Evolutionary conservation across 1,284 basidiomycete genomes (phyloP).

Genomic region (Rhizopogon hawkerae): DNA sequence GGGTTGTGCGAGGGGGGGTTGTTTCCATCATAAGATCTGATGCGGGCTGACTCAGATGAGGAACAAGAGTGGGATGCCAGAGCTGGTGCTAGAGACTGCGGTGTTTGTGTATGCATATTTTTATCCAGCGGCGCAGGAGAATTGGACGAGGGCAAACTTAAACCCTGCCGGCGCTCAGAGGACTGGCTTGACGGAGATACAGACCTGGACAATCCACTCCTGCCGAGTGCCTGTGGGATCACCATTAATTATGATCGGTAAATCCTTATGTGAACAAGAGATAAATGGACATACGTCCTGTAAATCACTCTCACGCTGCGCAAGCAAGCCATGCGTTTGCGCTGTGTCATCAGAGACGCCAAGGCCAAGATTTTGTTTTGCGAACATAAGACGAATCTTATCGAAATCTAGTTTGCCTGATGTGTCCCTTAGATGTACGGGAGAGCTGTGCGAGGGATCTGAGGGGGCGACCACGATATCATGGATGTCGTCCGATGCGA

Average conservation of each 20-base stretch:
- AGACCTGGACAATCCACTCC: not conserved
- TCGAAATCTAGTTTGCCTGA: conserved; percentile 26
- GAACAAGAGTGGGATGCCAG: not conserved
- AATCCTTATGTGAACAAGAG: not conserved
- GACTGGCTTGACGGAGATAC: not conserved
- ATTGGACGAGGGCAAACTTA: not conserved
- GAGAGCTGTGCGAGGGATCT: not conserved
- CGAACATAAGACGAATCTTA: conserved; percentile 24
- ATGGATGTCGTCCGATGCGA: conserved; percentile 24
- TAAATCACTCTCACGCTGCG: not conserved
- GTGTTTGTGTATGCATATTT: not conserved
- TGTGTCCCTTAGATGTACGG: conserved; percentile 17
- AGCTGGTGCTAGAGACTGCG: no score
- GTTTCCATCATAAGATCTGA: not conserved
- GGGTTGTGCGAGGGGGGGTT: no score
- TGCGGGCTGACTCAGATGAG: no score
- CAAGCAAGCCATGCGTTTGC: no score
- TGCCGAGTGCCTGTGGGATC: not conserved
- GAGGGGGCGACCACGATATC: conserved; percentile 6
- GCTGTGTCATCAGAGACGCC: conserved; percentile 16
- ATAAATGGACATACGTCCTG: not conserved
- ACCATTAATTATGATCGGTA: not conserved
- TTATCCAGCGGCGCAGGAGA: not conserved
- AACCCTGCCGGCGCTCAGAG: not conserved
- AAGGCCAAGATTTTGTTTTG: conserved; percentile 9